Evolutionary conservation across 2,329 filamentous ascomycete species (phyloP), one percentile per base, ranked within the genome.

Genomic region (Anthostomella pinea): DNA sequence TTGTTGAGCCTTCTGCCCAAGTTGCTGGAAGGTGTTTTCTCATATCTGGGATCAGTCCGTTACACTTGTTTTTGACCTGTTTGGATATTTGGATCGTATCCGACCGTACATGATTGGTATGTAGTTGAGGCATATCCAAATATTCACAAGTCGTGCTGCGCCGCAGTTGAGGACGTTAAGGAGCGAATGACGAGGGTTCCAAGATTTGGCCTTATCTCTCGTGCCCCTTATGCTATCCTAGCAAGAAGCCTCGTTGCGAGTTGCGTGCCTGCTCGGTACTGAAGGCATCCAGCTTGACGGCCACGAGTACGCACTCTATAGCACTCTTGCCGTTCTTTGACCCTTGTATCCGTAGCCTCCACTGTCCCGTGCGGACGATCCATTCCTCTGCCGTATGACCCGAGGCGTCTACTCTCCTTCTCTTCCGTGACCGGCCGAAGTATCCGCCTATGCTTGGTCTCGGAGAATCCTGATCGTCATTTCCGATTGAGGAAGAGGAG

Each of bases 201-300:
- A n/a, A n/a, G n/a, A n/a, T n/a, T n/a, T n/a, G n/a, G n/a, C n/a
- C n/a, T n/a, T n/a, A n/a, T n/a, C n/a, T n/a, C n/a, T n/a, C n/a
- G n/a, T n/a, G n/a, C n/a, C n/a, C n/a, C n/a, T n/a, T n/a, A n/a
- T n/a, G n/a, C n/a, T 45, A 51, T 27, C 51, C 49, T 31, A 35
- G 45, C 38, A 94, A 59, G 57, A 94, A 95, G 0, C 63, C 65
- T 44, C 85, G 73, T 33, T 69, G 61, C 32, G 64, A 64, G 64
- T 94, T 95, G 45, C 86, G 74, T 8, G 72, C 72, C 43, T 71
- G 68, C 62, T 91, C 79, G 6, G 71, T 73, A 35, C 73, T 83
- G 49, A 81, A 75, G 0, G 82, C 84, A 49, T 94, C 85, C 17
- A 95, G 57, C 60, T 86, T 88, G 21, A 90, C 85, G 1, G 81